These are phyloP conservation scores for Epichloe gansuensis DNA, from an alignment of 2,329 filamentous ascomycete species.

Conservation along the genomic window DNA sequence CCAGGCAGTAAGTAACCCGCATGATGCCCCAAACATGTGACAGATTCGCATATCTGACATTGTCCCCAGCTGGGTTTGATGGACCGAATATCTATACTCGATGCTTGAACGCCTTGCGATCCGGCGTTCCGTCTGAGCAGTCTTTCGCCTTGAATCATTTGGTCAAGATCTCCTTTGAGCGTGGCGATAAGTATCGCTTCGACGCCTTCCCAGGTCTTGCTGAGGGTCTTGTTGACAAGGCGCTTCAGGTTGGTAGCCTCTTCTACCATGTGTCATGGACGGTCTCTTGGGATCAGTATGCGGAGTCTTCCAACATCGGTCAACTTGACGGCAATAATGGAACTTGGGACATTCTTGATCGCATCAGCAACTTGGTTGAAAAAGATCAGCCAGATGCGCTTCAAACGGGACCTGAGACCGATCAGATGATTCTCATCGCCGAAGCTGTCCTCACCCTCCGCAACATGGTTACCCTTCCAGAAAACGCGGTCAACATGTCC, in stretches of 20 bases:
- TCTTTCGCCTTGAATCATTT: slow-evolving; percentile 89
- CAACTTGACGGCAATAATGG: slow-evolving; percentile 34
- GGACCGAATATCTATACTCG: slow-evolving; percentile 87
- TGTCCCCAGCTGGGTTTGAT: slow-evolving; percentile 42
- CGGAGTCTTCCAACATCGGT: slow-evolving; percentile 42
- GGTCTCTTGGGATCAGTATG: slow-evolving; percentile 49
- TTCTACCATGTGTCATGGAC: slow-evolving; percentile 79
- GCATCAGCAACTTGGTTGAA: slow-evolving; percentile 51
- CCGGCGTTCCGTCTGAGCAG: slow-evolving; percentile 67
- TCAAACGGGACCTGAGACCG: slow-evolving; percentile 57
- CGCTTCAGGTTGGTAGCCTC: slow-evolving; percentile 62
- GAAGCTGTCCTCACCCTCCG: slow-evolving; percentile 81
- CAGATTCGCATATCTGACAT: slow-evolving; percentile 6
- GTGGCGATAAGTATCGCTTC: slow-evolving; percentile 92
- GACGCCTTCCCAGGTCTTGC: slow-evolving; percentile 82
- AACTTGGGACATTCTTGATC: slow-evolving; percentile 46
- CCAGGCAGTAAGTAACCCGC: slow-evolving; percentile 45
- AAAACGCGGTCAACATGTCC: slow-evolving; percentile 75
- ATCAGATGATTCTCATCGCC: slow-evolving; percentile 63
- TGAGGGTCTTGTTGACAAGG: slow-evolving; percentile 78
- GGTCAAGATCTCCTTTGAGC: slow-evolving; percentile 89
- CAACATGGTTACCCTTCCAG: slow-evolving; percentile 89
- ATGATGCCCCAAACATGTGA: too few species aligned
- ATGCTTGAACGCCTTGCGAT: slow-evolving; percentile 73
- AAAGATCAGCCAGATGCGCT: slow-evolving; percentile 55